phyloP scores from a whole-genome alignment of 192 early-diverging fungal species.

The Coemansia sp. region DNA sequence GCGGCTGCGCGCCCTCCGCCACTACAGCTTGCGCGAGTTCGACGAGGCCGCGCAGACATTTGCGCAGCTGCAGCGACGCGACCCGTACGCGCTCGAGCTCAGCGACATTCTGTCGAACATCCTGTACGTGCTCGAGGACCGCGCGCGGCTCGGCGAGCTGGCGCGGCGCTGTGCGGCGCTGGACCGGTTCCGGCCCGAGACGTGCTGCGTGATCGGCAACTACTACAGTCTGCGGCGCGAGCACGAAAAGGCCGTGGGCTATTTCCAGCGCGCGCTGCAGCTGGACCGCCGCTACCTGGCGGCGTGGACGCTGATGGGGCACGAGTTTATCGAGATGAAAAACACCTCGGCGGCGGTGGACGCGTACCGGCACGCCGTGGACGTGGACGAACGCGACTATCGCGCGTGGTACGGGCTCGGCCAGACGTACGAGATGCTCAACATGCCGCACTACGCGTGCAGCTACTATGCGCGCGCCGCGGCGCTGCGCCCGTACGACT shows the following conservation, averaged over 20 bases:
- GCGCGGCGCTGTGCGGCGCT: constrained; percentile 67
- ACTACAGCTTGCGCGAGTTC: constrained; percentile 68
- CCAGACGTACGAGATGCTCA: constrained; percentile 81
- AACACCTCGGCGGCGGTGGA: constrained; percentile 85
- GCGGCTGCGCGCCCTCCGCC: constrained; percentile 57
- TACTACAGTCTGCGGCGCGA: constrained; percentile 82
- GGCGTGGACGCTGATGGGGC: constrained; percentile 92
- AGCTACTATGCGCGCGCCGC: constrained; percentile 78
- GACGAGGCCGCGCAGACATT: constrained; percentile 66
- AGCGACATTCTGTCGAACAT: constrained; percentile 85
- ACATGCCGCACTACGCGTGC: constrained; percentile 75
- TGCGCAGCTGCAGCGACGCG: constrained; percentile 59
- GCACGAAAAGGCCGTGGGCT: constrained; percentile 78
- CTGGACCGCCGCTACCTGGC: constrained; percentile 70
- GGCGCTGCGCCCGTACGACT: constrained; percentile 69
- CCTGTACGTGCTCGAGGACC: constrained; percentile 73
- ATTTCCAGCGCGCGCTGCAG: constrained; percentile 79
- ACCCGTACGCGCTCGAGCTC: constrained; percentile 79
- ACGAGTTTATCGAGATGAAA: constrained; percentile 91
- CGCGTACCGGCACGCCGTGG: constrained; percentile 81
- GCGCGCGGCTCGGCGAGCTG: constrained; percentile 66
- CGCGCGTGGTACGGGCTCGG: constrained; percentile 92
- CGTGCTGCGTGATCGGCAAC: constrained; percentile 82
- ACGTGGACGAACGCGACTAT: constrained; percentile 74
- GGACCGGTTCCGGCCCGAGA: constrained; percentile 83